Base-by-base conservation (phyloP, 148 eudicot species). In the Diospyros kaki region DNA sequence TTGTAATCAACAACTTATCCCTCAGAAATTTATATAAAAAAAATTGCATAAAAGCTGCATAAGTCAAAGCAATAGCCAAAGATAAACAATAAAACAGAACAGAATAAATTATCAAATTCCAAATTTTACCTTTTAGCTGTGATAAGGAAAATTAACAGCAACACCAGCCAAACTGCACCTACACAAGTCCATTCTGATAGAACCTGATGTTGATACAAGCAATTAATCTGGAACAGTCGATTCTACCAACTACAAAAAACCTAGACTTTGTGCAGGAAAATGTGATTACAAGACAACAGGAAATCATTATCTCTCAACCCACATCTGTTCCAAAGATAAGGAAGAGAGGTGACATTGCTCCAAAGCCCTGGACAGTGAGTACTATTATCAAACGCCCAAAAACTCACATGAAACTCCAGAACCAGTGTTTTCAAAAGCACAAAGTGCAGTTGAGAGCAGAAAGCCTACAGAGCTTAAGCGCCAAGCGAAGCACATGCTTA, bases 121-220 rank as follows among this genome's bases (percentile, higher is more conserved):
- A 28, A 63, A 51, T 15, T 64, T 73, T 87, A 90, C 97, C 93
- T 85, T 78, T 55, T 82, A 71, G 76, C 64, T 51, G 81, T 59
- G 62, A 83, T 75, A 73, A 71, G 59, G 45, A 89, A 66, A 79
- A 88, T 73, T 75, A 90, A 87, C 72, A 85, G 40, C 73, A 83
- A 66, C 7, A 82, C 43, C 81, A 86, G 76, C 66, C 80, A 39
- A 9, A 83, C 72, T 74, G 87, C 84, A 65, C 64, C 65, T 41
- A 73, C 48, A 74, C 83, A 78, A 58, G 82, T 84, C 91, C 90
- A 87, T 67, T 86, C 92, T 52, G 98, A 86, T 75, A 92, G 80
- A 80, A 90, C 86, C 98, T 94, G 93, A 56, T 66, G 82, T 68
- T 64, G 15, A 71, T 28, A 71, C 58, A 66, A 39, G 46, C 48